Evolutionary conservation across 2,329 filamentous ascomycete species (phyloP).

Genomic region (Exophiala sideris): DNA sequence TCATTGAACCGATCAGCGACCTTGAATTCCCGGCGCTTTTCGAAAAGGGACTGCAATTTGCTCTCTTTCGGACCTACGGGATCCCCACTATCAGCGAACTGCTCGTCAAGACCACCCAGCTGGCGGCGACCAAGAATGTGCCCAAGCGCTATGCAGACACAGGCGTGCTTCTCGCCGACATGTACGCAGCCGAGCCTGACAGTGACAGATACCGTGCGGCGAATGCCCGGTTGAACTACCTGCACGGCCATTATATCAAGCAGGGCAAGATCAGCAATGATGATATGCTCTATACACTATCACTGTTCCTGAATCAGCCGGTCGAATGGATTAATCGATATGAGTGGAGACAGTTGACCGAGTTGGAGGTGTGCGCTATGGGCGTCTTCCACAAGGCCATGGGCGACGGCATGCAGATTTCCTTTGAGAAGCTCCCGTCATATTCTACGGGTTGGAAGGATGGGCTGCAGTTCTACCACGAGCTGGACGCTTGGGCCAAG

Average conservation of each 20-base stretch:
- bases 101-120: conserved; percentile 50
- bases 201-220: conserved; percentile 48
- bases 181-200: conserved; percentile 36
- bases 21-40: conserved; percentile 26
- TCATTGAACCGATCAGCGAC: conserved; percentile 19
- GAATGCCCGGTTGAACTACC: conserved; percentile 62
- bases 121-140: conserved; percentile 45
- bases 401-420: conserved; percentile 66
- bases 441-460: conserved; percentile 40
- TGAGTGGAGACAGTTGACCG: conserved; percentile 67
- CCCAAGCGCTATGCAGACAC: conserved; percentile 56
- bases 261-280: conserved; percentile 58
- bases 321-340: conserved; percentile 60
- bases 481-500: conserved; percentile 44
- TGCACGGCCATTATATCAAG: conserved; percentile 57
- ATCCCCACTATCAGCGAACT: conserved; percentile 54
- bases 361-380: conserved; percentile 63
- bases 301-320: conserved; percentile 65
- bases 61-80: conserved; percentile 49
- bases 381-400: conserved; percentile 64
- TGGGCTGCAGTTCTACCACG: conserved; percentile 47
- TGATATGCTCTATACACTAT: conserved; percentile 64
- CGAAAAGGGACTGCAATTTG: conserved; percentile 28
- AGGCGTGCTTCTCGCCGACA: conserved; percentile 47
- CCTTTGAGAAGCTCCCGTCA: conserved; percentile 39